A percentile compares a stretch with the other conserved stretches of the same genome.
These are phyloP conservation scores for Uronychia setigera DNA, from an alignment of 73 alveolate genomes.

Conservation along the genomic window DNA sequence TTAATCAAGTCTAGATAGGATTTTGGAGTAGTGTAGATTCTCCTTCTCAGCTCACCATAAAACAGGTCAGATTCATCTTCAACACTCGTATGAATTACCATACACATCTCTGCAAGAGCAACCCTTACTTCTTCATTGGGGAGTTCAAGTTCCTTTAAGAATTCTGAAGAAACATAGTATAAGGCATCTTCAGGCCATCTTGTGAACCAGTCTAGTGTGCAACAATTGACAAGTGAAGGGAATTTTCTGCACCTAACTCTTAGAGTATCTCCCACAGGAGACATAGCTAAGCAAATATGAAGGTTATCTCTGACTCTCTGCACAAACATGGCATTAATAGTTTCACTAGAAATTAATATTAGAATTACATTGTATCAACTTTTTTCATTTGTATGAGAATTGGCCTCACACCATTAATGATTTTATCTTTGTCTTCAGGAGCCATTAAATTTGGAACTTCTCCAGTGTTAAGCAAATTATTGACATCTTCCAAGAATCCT, in stretches of 20 bases:
- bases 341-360: too few species aligned
- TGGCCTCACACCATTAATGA: conserved; percentile 83
- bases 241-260: conserved; percentile 98
- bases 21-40: conserved; percentile 99
- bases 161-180: conserved; percentile 86
- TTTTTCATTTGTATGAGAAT: conserved; percentile 55
- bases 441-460: conserved; percentile 99
- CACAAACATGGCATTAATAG: conserved; percentile 80
- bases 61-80: conserved; percentile 90
- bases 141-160: conserved; percentile 70
- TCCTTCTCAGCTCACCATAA: conserved; percentile 91
- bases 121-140: conserved; percentile 77
- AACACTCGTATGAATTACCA: conserved; percentile 92
- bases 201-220: conserved; percentile 99
- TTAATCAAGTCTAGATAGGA: conserved; percentile 97
- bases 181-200: conserved; percentile 99
- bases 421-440: conserved; percentile 98
- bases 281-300: conserved; percentile 96
- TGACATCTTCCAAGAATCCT: conserved; percentile 99
- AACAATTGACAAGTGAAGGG: conserved; percentile 99
- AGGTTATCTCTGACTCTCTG: conserved; percentile 97
- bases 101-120: conserved; percentile 92
- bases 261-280: conserved; percentile 98
- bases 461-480: conserved; percentile 98
- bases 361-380: conserved; percentile 49